Percentiles rank a stretch among this genome's conserved stretches.
phyloP scores from a whole-genome alignment of 768 basidiomycete species.

The Rhizopogon roseolus region DNA sequence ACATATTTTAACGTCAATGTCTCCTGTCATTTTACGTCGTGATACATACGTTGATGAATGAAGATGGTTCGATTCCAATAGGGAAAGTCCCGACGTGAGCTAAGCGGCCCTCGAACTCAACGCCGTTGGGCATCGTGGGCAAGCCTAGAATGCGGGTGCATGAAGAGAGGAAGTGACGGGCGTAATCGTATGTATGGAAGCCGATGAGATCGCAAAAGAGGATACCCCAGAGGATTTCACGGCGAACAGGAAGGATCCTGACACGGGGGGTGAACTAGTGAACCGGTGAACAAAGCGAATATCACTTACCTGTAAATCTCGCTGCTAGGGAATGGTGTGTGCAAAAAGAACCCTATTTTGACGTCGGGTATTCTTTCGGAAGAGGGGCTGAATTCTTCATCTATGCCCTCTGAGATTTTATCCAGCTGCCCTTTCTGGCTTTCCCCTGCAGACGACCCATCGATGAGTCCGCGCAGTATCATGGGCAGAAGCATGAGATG shows the following conservation, averaged over 20 bases:
- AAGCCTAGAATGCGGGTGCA: constrained; percentile 95
- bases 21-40: not conserved
- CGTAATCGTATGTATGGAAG: constrained; percentile 99
- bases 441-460: constrained; percentile 57
- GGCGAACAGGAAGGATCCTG: constrained; percentile 93
- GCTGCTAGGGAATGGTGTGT: constrained; percentile 96
- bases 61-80: constrained; percentile 93
- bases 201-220: constrained; percentile 96
- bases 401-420: constrained; percentile 69
- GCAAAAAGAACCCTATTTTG: constrained; percentile 98
- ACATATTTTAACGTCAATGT: constrained; percentile 1
- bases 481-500: constrained; percentile 97
- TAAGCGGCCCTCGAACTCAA: constrained; percentile 91
- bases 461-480: constrained; percentile 85
- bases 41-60: constrained; percentile 72
- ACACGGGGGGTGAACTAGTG: not conserved
- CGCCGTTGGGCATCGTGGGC: constrained; percentile 96
- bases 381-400: constrained; percentile 36
- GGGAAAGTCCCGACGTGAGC: constrained; percentile 99
- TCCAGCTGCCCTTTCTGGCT: constrained; percentile 58
- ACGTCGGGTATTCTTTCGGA: constrained; percentile 52
- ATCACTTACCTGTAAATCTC: constrained; percentile 89
- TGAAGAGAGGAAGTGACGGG: constrained; percentile 97
- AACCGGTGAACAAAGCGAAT: constrained; percentile 4
- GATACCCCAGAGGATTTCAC: constrained; percentile 95